Base-by-base conservation (phyloP, 1,284 basidiomycete species). In the Hemileia vastatrix region DNA sequence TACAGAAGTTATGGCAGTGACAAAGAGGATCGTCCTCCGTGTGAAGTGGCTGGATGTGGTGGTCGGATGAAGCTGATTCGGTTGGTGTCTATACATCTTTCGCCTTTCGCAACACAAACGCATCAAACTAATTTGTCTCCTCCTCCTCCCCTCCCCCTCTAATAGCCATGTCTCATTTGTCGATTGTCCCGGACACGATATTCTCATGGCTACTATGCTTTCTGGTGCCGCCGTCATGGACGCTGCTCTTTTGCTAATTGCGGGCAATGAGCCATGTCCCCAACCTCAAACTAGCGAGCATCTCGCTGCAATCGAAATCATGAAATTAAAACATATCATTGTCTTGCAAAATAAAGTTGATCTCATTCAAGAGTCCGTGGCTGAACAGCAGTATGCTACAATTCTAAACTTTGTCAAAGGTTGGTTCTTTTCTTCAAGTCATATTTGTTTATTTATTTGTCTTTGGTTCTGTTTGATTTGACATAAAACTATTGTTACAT, bases 211-310 rank as follows among this genome's bases (percentile, higher is more conserved):
- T 64, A 98, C 94, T 70, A 98, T 98, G 95, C 82, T 98, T 72
- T 97, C 97, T 83, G 94, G 94, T 78, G 94, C 94, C 45, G 95
- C 95, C 23, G 94, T 98, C 81, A 81, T 98, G 94, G 93, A 97
- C 78, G 94, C 94, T 65, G 94, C 94, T 15, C 80, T 98, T 1
- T 83, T 98, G 0, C 84, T 98, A 54, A 86, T 97, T 66, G 94
- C 94, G 24, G 94, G 89, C 57, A 98, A 98, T 79, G 94, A 98
- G 80, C 89, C 91, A 6, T 98, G 94, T 79, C 94, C 94, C 0
- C 95, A 98, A 77, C 95, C 95, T 0, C 95, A 98, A 79, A 98
- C 95, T 13, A 92, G 89, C 15, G 95, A 98, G 78, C 95, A 98
- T 81, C 79, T 98, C 64, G 95, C 95, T 32, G 94, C 95, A 3